These are phyloP conservation scores for Pterula multifida DNA, from an alignment of 1,284 basidiomycete genomes.

Conservation along the genomic window DNA sequence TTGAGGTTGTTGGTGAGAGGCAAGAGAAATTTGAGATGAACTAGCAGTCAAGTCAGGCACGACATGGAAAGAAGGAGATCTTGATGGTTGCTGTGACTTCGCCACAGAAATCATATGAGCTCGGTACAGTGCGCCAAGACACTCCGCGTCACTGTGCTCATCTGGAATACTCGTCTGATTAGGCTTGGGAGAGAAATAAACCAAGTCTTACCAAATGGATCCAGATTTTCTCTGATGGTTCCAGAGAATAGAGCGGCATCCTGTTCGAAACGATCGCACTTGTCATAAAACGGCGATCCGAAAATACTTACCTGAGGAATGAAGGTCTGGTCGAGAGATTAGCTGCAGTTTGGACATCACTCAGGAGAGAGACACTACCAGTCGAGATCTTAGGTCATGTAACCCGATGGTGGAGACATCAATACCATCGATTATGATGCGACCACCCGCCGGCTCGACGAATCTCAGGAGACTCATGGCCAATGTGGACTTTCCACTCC, in stretches of 20 bases:
- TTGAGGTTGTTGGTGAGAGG: constrained; percentile 13
- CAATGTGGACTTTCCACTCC: constrained; percentile 69
- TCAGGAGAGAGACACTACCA: constrained; percentile 27
- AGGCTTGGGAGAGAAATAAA: not conserved
- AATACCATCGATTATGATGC: constrained; percentile 79
- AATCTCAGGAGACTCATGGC: constrained; percentile 84
- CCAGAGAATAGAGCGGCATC: constrained; percentile 81
- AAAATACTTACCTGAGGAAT: constrained; percentile 64
- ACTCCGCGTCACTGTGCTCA: constrained; percentile 76
- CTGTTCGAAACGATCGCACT: constrained; percentile 17
- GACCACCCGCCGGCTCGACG: constrained; percentile 71
- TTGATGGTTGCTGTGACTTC: constrained; percentile 30
- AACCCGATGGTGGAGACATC: constrained; percentile 84
- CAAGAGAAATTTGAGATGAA: not conserved
- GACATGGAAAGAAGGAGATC: constrained; percentile 2
- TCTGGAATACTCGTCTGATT: constrained; percentile 25
- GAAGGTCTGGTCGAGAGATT: constrained; percentile 41
- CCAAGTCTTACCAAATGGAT: constrained; percentile 55
- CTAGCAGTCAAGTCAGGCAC: constrained; percentile 2
- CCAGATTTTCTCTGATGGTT: constrained; percentile 76
- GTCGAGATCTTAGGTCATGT: constrained; percentile 66
- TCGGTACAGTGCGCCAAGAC: constrained; percentile 49
- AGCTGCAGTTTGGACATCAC: not conserved
- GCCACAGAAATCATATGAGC: constrained; percentile 50
- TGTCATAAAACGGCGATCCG: not conserved